phyloP scores from a whole-genome alignment of 2,329 filamentous ascomycete species.

The Trichophyton simii region DNA sequence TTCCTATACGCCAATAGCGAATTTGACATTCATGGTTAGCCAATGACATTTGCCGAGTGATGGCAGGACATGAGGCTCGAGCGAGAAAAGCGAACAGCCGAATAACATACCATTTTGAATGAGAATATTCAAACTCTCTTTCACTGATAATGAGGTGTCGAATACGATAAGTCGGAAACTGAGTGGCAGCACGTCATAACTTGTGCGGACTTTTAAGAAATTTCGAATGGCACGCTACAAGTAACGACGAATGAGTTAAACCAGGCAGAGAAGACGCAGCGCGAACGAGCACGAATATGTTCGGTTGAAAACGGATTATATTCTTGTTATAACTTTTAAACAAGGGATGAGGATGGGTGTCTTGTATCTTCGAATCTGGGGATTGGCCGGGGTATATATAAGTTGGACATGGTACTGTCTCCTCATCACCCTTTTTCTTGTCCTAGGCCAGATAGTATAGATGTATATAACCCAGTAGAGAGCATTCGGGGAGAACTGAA shows the following conservation, averaged over 20 bases:
- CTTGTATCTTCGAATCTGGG: background rate
- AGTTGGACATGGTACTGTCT: background rate
- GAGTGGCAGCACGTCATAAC: conserved; percentile 92
- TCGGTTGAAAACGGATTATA: conserved; percentile 7
- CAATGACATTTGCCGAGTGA: conserved; percentile 10
- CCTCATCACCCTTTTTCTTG: background rate
- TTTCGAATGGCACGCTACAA: conserved; percentile 75
- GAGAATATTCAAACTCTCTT: conserved; percentile 90
- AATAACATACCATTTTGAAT: conserved; percentile 68
- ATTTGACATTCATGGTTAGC: conserved; percentile 8
- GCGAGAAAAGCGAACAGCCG: background rate
- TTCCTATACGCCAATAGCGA: conserved; percentile 46
- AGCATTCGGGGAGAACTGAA: background rate
- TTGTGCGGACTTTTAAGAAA: conserved; percentile 90
- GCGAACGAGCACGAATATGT: conserved; percentile 10
- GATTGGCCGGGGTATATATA: conserved; percentile 1
- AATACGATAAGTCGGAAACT: conserved; percentile 93
- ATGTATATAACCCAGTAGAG: background rate
- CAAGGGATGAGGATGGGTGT: background rate
- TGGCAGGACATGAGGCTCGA: background rate
- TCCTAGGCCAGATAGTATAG: background rate
- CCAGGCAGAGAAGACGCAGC: conserved; percentile 12
- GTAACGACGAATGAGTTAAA: conserved; percentile 1
- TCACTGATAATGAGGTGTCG: conserved; percentile 87
- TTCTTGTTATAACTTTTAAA: conserved; percentile 4